Conservation (phyloP, 495 filamentous ascomycete species). For the Filosporella fistucella region DNA sequence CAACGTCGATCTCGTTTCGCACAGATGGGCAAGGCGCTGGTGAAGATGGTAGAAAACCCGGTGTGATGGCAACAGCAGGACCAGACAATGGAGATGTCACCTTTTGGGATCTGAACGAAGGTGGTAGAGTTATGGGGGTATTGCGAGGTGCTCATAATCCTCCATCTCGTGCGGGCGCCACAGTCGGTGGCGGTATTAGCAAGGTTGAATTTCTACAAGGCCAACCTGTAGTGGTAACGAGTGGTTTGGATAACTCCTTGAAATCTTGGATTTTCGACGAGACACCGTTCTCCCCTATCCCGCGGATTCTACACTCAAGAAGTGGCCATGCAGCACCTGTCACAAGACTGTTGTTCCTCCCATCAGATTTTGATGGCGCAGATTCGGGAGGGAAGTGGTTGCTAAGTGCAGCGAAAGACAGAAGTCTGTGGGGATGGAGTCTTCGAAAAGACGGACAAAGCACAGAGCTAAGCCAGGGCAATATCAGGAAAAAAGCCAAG, state of each 20-base stretch:
- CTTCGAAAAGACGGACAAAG: constrained; percentile 91
- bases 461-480: constrained; percentile 87
- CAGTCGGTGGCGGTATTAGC: constrained; percentile 56
- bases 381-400: constrained; percentile 91
- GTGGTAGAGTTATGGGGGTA: constrained; percentile 74
- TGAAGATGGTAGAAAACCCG: constrained; percentile 71
- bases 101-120: constrained; percentile 91
- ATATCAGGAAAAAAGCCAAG: constrained; percentile 75
- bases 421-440: constrained; percentile 93
- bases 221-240: constrained; percentile 84
- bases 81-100: constrained; percentile 75
- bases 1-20: constrained; percentile 85
- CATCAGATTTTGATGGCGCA: constrained; percentile 80
- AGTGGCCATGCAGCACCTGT: constrained; percentile 86
- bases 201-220: constrained; percentile 88
- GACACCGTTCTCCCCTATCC: constrained; percentile 76
- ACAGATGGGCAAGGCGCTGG: constrained; percentile 89
- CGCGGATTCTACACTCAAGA: constrained; percentile 75
- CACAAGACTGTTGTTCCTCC: constrained; percentile 74
- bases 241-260: constrained; percentile 86
- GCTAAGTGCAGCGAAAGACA: constrained; percentile 79
- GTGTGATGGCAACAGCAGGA: constrained; percentile 82
- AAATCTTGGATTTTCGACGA: constrained; percentile 95
- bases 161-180: constrained; percentile 37
- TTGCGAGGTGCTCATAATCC: constrained; percentile 82